A percentile compares a stretch with the other conserved stretches of the same genome.
phyloP scores from a whole-genome alignment of 2,329 filamentous ascomycete genomes.

The Hirsutella thompsonii region DNA sequence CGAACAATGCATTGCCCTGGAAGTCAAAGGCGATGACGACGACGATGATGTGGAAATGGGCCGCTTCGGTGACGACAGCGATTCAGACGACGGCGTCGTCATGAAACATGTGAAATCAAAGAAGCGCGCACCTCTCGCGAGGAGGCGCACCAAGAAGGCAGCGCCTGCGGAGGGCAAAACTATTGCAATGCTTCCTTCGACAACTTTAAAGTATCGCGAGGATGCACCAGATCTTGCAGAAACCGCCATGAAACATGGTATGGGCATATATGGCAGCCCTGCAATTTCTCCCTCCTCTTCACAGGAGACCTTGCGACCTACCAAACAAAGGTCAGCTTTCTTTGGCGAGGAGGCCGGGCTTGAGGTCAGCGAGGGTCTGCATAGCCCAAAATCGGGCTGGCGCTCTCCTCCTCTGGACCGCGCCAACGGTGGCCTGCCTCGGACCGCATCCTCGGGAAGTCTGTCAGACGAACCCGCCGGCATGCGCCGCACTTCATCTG shows the following conservation, averaged over 20 bases:
- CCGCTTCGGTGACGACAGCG: conserved; percentile 42
- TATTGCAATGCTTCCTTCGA: conserved; percentile 78
- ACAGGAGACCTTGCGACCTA: conserved; percentile 67
- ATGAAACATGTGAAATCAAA: conserved; percentile 57
- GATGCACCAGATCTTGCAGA: conserved; percentile 58
- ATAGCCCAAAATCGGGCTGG: conserved; percentile 18
- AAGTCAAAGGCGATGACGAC: conserved; percentile 68
- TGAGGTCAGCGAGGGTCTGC: conserved; percentile 26
- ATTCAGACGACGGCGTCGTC: conserved; percentile 70
- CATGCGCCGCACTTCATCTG: conserved; percentile 68
- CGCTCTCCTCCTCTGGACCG: conserved; percentile 14
- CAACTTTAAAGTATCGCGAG: conserved; percentile 71
- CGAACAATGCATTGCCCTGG: conserved; percentile 88
- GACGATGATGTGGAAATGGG: conserved; percentile 53
- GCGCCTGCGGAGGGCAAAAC: conserved; percentile 60
- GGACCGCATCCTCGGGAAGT: conserved; percentile 34
- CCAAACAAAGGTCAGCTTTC: conserved; percentile 51
- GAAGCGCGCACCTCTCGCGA: conserved; percentile 40
- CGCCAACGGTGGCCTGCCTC: conserved; percentile 22
- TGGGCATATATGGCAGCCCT: conserved; percentile 31
- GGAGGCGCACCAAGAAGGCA: conserved; percentile 21
- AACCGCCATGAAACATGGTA: conserved; percentile 50
- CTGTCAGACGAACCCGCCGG: conserved; percentile 41
- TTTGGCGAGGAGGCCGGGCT: conserved; percentile 48
- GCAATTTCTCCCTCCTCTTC: conserved; percentile 62